A percentile compares a stretch with the other conserved stretches of the same genome.
phyloP scores from a whole-genome alignment of 768 basidiomycete species.

The Xanthoconium stramineum region DNA sequence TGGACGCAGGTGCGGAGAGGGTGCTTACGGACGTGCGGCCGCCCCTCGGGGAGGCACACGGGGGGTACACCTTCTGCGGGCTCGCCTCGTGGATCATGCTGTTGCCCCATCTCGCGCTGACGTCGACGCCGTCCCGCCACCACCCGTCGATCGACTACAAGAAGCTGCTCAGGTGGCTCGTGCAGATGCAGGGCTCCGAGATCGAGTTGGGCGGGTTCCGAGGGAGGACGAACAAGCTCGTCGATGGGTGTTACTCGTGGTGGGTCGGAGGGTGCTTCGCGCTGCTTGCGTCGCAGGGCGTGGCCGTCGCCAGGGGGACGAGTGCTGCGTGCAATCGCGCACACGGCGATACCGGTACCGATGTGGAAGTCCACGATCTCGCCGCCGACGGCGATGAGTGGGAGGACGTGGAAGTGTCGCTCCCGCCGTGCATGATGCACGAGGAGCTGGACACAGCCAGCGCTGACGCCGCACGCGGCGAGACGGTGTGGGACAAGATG shows the following conservation, averaged over 20 bases:
- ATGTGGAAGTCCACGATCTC: not conserved
- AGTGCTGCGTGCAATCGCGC: slow-evolving; percentile 16
- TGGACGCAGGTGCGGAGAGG: slow-evolving; percentile 17
- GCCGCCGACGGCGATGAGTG: slow-evolving; percentile 40
- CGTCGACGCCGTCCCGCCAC: not conserved
- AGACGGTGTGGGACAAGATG: slow-evolving; percentile 50
- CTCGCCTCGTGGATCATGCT: slow-evolving; percentile 82
- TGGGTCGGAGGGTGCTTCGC: slow-evolving; percentile 93
- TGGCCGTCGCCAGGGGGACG: slow-evolving; percentile 20
- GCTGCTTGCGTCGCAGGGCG: slow-evolving; percentile 60
- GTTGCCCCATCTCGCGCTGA: slow-evolving; percentile 45
- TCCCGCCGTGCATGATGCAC: no score
- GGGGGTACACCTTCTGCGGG: slow-evolving; percentile 95
- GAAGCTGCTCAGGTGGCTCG: slow-evolving; percentile 74
- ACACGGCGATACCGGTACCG: not conserved
- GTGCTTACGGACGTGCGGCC: slow-evolving; percentile 54
- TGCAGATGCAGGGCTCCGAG: slow-evolving; percentile 78
- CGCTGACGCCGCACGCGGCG: slow-evolving; percentile 23
- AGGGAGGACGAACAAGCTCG: slow-evolving; percentile 96
- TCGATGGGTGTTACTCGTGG: slow-evolving; percentile 99
- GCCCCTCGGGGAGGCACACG: slow-evolving; percentile 92
- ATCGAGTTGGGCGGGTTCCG: slow-evolving; percentile 89
- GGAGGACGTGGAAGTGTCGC: slow-evolving; percentile 52
- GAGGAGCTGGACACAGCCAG: no score
- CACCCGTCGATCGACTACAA: slow-evolving; percentile 51